Base-by-base conservation (phyloP, 1,284 basidiomycete species). In the Papiliotrema terrestris region DNA sequence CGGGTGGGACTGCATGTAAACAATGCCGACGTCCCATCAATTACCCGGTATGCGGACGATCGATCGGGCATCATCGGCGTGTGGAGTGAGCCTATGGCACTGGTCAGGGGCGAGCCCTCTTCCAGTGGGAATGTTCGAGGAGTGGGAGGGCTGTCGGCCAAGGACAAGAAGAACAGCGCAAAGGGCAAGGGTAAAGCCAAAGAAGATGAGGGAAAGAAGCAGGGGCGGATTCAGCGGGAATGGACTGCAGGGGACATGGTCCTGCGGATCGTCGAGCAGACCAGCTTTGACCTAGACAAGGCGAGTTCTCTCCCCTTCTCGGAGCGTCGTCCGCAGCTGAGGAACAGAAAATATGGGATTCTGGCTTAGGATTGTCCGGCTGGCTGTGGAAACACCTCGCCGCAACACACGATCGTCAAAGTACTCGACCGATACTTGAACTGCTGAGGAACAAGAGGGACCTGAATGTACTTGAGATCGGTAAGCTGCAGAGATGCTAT, bases 291-390 rank as follows among this genome's bases (percentile, higher is more conserved):
- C 69, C 79, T 94, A 6, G 90, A 93, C 78, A 93, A 93, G 83
- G 91, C 89, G 60, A 60, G 80, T 63, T 14, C 38, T 35, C 1
- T 8, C 0, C 6, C 39, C 19, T 11, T 25, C 37, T 52, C 2
- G 13, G 15, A 38, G 41, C 17, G 26, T 22, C 46, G 38, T 20
- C 9, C 45, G 41, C 43, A 54, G 47, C 53, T 37, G 37, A 23
- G 22, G 9, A 17, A 39, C 59, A 92, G 90, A 93, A 92, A 89
- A 83, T 92, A 50, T 92, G 90, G 91, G 91, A 93, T 72, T 92
- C 89, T 53, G 90, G 89, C 1, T 81, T 91, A 46, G 89, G 87
- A 1, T 76, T 91, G 22, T 84, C 85, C 53, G 83, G 87, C 0
- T 91, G 88, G 88, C 77, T 91, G 8, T 69, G 59, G 55, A 53